These are phyloP conservation scores for Sphagnum contortum DNA, from an alignment of 225 moss, liverwort and hornwort species.

Conservation along the genomic window DNA sequence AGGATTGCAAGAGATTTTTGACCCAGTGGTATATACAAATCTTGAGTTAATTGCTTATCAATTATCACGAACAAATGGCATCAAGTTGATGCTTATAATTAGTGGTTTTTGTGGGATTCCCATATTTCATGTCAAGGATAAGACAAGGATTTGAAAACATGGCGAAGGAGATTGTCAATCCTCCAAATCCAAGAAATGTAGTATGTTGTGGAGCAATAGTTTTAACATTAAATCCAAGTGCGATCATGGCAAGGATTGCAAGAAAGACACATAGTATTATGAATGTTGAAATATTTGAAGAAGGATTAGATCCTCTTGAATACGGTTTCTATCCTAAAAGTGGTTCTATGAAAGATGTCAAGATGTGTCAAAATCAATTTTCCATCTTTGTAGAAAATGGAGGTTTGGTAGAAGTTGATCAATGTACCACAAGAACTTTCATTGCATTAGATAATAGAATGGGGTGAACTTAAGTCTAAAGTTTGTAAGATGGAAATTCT, in stretches of 20 bases:
- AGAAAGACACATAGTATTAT: constrained; percentile 33
- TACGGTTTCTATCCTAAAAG: background rate
- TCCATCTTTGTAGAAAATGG: background rate
- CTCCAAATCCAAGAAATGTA: constrained; percentile 10
- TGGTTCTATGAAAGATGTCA: background rate
- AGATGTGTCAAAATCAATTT: background rate
- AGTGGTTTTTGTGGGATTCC: constrained; percentile 43
- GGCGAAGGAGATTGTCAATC: constrained; percentile 17
- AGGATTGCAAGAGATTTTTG: constrained; percentile 18
- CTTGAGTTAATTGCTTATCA: constrained; percentile 13
- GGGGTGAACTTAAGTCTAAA: too few species aligned
- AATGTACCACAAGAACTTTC: background rate
- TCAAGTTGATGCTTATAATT: constrained; percentile 29
- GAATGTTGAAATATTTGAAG: background rate
- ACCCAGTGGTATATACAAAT: constrained; percentile 16
- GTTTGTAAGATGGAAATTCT: too few species aligned
- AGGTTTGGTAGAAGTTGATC: constrained; percentile 11
- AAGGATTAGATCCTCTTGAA: background rate
- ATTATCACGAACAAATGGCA: background rate
- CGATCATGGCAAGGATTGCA: constrained; percentile 19
- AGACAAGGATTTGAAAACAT: background rate
- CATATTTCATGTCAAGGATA: constrained; percentile 22
- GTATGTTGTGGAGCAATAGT: constrained; percentile 34
- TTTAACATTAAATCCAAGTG: constrained; percentile 13
- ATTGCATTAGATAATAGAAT: background rate